Percentiles rank a stretch among this genome's conserved stretches.
Conservation (phyloP, 2,329 filamentous ascomycete genomes). For the Stagonosporopsis chrysanthemi region DNA sequence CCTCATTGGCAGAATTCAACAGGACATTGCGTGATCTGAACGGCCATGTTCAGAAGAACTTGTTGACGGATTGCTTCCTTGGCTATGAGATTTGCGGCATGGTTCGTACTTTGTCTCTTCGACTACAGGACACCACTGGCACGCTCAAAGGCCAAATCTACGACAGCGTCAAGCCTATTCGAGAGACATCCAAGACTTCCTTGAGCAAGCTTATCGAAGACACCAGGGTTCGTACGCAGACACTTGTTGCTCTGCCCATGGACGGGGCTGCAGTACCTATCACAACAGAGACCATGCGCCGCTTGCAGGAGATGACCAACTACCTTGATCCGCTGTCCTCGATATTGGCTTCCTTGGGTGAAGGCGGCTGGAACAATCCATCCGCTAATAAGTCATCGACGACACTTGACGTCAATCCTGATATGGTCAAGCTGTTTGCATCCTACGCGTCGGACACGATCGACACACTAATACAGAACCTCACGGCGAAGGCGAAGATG, state of each 20-base stretch:
- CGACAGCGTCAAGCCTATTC: slow-evolving; percentile 85
- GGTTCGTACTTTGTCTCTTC: slow-evolving; percentile 78
- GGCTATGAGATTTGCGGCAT: slow-evolving; percentile 96
- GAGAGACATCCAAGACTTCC: slow-evolving; percentile 89
- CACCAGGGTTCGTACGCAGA: slow-evolving; percentile 72
- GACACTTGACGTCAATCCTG: slow-evolving; percentile 83
- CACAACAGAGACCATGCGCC: slow-evolving; percentile 83
- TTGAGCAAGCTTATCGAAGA: slow-evolving; percentile 85
- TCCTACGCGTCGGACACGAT: slow-evolving; percentile 91
- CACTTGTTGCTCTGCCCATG: slow-evolving; percentile 71
- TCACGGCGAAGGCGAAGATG: slow-evolving; percentile 76
- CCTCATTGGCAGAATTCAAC: slow-evolving; percentile 79
- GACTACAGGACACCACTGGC: slow-evolving; percentile 81
- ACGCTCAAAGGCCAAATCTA: slow-evolving; percentile 84
- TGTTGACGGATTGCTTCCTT: slow-evolving; percentile 90
- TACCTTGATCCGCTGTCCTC: slow-evolving; percentile 87
- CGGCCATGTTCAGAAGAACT: slow-evolving; percentile 82
- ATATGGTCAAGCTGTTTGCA: slow-evolving; percentile 85
- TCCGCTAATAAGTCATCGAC: slow-evolving; percentile 66
- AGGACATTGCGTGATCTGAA: slow-evolving; percentile 90
- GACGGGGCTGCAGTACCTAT: slow-evolving; percentile 82
- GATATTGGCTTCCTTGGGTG: slow-evolving; percentile 89
- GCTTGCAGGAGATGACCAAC: slow-evolving; percentile 83
- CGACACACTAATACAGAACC: slow-evolving; percentile 75
- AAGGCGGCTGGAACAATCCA: slow-evolving; percentile 78